Conservation (phyloP, 331 rosid species). For the Malus hybrid region DNA sequence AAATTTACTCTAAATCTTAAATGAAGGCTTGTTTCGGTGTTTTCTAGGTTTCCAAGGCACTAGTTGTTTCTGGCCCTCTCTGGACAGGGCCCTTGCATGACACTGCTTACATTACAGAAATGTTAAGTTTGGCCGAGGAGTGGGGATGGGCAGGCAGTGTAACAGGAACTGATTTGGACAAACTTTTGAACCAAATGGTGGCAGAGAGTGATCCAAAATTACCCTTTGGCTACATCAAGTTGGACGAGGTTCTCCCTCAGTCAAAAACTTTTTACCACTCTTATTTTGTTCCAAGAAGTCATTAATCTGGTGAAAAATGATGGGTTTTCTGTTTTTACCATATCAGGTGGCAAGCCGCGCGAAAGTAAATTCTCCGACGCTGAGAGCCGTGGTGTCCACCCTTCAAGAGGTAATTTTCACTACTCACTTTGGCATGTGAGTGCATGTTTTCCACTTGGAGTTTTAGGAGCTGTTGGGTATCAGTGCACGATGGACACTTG, state of each 20-base stretch:
- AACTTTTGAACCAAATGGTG: slow-evolving; percentile 63
- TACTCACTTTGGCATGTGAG: background rate
- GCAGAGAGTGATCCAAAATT: slow-evolving; percentile 86
- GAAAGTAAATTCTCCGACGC: slow-evolving; percentile 68
- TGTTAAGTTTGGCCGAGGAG: slow-evolving; percentile 63
- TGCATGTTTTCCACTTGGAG: background rate
- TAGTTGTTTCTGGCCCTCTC: slow-evolving; percentile 85
- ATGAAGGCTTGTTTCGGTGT: background rate
- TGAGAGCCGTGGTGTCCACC: slow-evolving; percentile 53
- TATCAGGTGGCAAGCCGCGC: slow-evolving; percentile 88
- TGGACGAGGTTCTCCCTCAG: slow-evolving; percentile 64
- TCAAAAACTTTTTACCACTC: background rate
- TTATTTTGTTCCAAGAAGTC: slow-evolving; percentile 4
- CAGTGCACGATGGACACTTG: background rate
- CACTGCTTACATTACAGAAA: slow-evolving; percentile 50
- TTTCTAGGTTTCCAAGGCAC: slow-evolving; percentile 53
- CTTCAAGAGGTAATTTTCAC: slow-evolving; percentile 47
- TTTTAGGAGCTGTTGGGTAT: background rate
- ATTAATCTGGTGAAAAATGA: background rate
- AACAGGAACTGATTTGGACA: slow-evolving; percentile 56
- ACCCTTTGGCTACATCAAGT: slow-evolving; percentile 77
- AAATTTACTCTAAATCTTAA: background rate
- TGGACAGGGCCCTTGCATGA: slow-evolving; percentile 95
- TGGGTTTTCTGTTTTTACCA: background rate
- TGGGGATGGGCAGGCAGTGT: slow-evolving; percentile 74